Evolutionary conservation across 768 basidiomycete species (phyloP).

Genomic region (Goffeauzyma gilvescens): DNA sequence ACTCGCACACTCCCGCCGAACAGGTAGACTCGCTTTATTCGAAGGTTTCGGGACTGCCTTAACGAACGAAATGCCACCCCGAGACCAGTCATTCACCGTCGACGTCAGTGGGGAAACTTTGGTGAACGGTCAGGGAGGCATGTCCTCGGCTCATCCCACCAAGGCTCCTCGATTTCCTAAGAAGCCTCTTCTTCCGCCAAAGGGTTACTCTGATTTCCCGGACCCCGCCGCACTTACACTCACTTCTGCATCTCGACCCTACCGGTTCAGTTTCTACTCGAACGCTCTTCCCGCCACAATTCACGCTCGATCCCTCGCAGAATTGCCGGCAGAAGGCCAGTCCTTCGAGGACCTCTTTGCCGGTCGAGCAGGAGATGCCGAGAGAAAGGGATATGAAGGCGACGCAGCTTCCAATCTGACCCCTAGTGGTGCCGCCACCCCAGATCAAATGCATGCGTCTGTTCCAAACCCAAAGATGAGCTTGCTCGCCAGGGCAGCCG

Average conservation of each 20-base stretch:
- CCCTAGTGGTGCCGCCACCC: not conserved
- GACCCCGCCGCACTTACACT: slow-evolving; percentile 11
- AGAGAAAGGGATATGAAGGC: slow-evolving; percentile 1
- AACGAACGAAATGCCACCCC: slow-evolving; percentile 15
- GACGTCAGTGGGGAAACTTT: slow-evolving; percentile 11
- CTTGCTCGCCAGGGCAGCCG: slow-evolving; percentile 12
- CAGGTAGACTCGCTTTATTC: slow-evolving; percentile 78
- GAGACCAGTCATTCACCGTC: slow-evolving; percentile 7
- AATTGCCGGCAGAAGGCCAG: slow-evolving; percentile 84
- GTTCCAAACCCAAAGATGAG: slow-evolving; percentile 14
- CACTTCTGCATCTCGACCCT: slow-evolving; percentile 66
- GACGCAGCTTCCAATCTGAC: not conserved
- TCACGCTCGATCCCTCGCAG: slow-evolving; percentile 76
- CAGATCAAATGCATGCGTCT: not conserved
- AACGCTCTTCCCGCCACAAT: slow-evolving; percentile 81
- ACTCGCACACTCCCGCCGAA: slow-evolving; percentile 25
- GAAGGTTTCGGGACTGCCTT: slow-evolving; percentile 41
- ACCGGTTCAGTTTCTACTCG: slow-evolving; percentile 96
- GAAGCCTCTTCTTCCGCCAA: slow-evolving; percentile 10
- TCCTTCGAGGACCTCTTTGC: slow-evolving; percentile 75
- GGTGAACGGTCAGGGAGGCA: slow-evolving; percentile 9
- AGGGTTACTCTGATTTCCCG: slow-evolving; percentile 20
- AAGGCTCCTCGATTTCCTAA: slow-evolving; percentile 26
- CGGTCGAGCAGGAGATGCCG: slow-evolving; percentile 19
- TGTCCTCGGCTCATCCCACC: slow-evolving; percentile 5